Evolutionary conservation across 495 filamentous ascomycete genomes (phyloP).

Genomic region (Podospora comata): DNA sequence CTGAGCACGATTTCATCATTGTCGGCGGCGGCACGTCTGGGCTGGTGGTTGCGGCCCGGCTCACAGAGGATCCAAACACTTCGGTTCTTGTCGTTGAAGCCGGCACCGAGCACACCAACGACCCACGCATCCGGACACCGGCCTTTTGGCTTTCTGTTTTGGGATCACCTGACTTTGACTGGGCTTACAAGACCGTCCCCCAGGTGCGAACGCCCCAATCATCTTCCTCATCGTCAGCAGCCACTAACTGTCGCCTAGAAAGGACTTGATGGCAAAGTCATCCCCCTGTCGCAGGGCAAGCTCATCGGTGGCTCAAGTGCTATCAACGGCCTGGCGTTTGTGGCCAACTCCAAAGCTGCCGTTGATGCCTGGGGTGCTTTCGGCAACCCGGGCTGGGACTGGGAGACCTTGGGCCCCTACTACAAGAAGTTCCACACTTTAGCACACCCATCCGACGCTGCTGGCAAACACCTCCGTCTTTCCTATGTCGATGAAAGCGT

Average conservation of each 20-base stretch:
- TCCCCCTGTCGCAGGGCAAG: constrained; percentile 5
- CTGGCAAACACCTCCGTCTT: constrained; percentile 1
- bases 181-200: neutral
- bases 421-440: constrained; percentile 10
- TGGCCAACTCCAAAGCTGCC: constrained; percentile 7
- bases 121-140: constrained; percentile 37
- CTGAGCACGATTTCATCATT: constrained; percentile 40
- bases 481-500: constrained; percentile 2
- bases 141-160: constrained; percentile 35
- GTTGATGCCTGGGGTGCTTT: constrained; percentile 12
- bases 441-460: neutral
- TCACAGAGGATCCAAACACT: constrained; percentile 43
- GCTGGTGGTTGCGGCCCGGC: constrained; percentile 46
- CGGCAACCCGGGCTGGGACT: constrained; percentile 18
- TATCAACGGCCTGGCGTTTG: constrained; percentile 1
- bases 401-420: constrained; percentile 5
- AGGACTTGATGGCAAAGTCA: constrained; percentile 3
- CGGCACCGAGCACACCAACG: constrained; percentile 40
- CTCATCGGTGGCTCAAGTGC: constrained; percentile 4
- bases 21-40: constrained; percentile 50
- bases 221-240: neutral
- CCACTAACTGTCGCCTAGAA: neutral
- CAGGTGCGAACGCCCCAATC: neutral
- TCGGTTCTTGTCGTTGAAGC: constrained; percentile 50
- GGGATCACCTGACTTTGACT: constrained; percentile 3